Conservation (phyloP, 148 eudicot species). For the Chenopodium quinoa region DNA sequence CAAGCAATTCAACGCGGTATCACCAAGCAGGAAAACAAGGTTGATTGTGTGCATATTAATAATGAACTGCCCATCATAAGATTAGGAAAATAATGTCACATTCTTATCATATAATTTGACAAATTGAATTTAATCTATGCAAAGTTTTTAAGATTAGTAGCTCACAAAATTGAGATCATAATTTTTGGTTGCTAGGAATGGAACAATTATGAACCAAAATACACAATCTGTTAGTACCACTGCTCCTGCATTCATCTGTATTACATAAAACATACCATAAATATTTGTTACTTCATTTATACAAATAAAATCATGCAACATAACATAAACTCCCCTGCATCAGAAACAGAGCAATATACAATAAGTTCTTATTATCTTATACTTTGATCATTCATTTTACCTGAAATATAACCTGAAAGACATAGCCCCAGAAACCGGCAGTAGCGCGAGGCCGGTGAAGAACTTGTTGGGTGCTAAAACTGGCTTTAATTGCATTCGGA, state of each 20-base stretch:
- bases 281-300: neutral
- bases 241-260: constrained; percentile 92
- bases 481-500: constrained; percentile 27
- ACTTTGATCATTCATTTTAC: constrained; percentile 23
- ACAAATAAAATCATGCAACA: neutral
- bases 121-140: neutral
- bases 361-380: too few species aligned
- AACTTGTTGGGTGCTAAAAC: constrained; percentile 26
- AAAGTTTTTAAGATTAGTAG: constrained; percentile 8
- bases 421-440: constrained; percentile 78
- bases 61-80: constrained; percentile 49
- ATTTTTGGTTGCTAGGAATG: constrained; percentile 61
- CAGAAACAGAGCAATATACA: constrained; percentile 8
- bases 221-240: constrained; percentile 83
- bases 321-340: constrained; percentile 8
- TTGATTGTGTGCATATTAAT: constrained; percentile 84
- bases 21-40: constrained; percentile 76
- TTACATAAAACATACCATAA: neutral
- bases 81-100: neutral
- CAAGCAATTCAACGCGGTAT: constrained; percentile 70
- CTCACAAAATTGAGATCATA: constrained; percentile 77
- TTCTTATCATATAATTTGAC: neutral
- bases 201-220: constrained; percentile 78
- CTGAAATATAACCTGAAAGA: constrained; percentile 78
- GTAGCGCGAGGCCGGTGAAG: constrained; percentile 32